Base-by-base conservation (phyloP, 1,284 basidiomycete genomes). In the Takashimella koratensis region DNA sequence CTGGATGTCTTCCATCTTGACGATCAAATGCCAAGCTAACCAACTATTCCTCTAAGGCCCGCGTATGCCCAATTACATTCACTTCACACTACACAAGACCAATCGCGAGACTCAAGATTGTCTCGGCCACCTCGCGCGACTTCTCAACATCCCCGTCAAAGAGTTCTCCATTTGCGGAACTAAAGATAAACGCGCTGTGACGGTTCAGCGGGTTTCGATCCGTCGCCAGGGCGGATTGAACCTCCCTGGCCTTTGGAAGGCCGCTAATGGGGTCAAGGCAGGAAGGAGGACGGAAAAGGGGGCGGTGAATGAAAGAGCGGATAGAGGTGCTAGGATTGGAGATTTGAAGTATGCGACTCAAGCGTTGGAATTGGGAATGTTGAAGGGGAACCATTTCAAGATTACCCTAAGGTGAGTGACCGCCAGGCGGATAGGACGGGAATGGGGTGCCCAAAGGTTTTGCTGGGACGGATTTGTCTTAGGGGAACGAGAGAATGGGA, bases 41-140 rank as follows among this genome's bases (percentile, higher is more conserved):
- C 30, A 25, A 27, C 2, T 13, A 59, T 51, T 24, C 43, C 58
- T 51, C 56, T 51, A 44, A 27, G 60, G 46, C 43, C 52, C 54
- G 13, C 56, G 62, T 16, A 64, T 76, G 1, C 79, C 79, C 0
- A 87, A 87, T 0, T 99, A 90, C 73, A 93, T 98, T 56, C 93
- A 98, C 70, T 97, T 98, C 74, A 92, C 91, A 0, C 78, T 99
- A 40, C 95, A 97, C 71, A 99, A 99, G 77, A 91, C 93, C 16
- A 99, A 98, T 67, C 85, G 96, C 43, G 96, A 99, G 69, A 95
- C 92, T 3, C 93, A 97, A 72, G 96, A 98, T 67, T 92, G 91
- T 1, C 83, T 98, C 21, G 80, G 83, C 0, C 81, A 93, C 65
- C 76, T 97, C 30, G 81, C 88, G 11, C 85, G 90, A 12, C 81